Evolutionary conservation across 805 yeast species (phyloP).

Genomic region (Candida nitratophila): DNA sequence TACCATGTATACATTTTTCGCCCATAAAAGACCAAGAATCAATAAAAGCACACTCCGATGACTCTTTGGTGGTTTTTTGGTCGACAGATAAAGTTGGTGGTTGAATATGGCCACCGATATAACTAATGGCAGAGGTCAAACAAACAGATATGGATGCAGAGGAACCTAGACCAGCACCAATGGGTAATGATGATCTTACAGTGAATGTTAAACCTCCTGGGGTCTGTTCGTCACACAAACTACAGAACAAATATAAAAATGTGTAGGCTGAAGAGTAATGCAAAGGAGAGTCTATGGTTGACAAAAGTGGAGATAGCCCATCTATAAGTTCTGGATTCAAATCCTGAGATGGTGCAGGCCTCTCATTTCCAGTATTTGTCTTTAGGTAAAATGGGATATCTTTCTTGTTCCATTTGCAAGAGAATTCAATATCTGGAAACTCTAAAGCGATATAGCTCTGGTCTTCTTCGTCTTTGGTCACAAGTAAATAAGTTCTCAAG

Average conservation of each 20-base stretch:
- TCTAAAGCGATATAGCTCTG: slow-evolving; percentile 49
- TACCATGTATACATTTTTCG: slow-evolving; percentile 92
- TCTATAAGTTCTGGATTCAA: slow-evolving; percentile 52
- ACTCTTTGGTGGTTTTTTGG: slow-evolving; percentile 28
- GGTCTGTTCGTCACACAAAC: slow-evolving; percentile 40
- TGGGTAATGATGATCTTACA: slow-evolving; percentile 79
- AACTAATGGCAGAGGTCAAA: slow-evolving; percentile 64
- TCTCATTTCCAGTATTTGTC: slow-evolving; percentile 17
- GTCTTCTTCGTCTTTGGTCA: slow-evolving; percentile 35
- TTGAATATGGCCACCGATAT: slow-evolving; percentile 48
- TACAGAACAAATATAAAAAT: slow-evolving; percentile 70
- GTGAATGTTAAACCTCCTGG: slow-evolving; percentile 50
- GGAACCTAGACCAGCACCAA: slow-evolving; percentile 96
- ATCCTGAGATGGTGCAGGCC: slow-evolving; percentile 39
- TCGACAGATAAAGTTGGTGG: slow-evolving; percentile 28
- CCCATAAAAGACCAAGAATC: slow-evolving; percentile 90
- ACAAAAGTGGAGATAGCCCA: slow-evolving; percentile 37
- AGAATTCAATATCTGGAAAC: slow-evolving; percentile 76
- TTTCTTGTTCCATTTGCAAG: slow-evolving; percentile 51
- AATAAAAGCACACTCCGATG: slow-evolving; percentile 49
- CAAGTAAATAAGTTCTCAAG: slow-evolving; percentile 73
- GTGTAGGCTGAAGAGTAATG: slow-evolving; percentile 78
- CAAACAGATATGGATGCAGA: slow-evolving; percentile 89
- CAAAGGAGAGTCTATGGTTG: slow-evolving; percentile 42
- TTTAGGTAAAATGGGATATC: slow-evolving; percentile 56